A percentile compares a stretch with the other conserved stretches of the same genome.
Conservation (phyloP, 1,139 yeast genomes). For the Taphrina wiesneri region DNA sequence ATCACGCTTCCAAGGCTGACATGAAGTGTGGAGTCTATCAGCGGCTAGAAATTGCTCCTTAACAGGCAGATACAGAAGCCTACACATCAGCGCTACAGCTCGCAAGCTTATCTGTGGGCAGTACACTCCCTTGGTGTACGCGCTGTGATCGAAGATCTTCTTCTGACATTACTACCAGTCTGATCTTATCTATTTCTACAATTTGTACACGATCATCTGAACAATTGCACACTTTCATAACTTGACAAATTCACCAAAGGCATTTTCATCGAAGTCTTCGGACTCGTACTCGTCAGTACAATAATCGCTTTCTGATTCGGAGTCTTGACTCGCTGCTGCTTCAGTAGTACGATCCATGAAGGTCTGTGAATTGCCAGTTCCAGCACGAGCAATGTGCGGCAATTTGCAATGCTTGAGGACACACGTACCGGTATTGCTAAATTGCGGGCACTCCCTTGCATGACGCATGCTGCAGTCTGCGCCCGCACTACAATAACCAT, state of each 20-base stretch:
- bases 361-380: background rate
- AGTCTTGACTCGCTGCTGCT: background rate
- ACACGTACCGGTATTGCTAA: slow-evolving; percentile 61
- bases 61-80: too few species aligned
- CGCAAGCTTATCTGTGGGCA: background rate
- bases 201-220: background rate
- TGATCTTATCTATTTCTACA: background rate
- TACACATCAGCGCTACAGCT: background rate
- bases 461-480: slow-evolving; percentile 60
- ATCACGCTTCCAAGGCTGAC: too few species aligned
- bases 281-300: slow-evolving; percentile 23
- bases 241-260: slow-evolving; percentile 20
- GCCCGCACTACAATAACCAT: slow-evolving; percentile 71
- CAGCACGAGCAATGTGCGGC: slow-evolving; percentile 34
- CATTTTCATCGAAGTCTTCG: slow-evolving; percentile 29
- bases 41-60: background rate
- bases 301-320: background rate
- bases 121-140: background rate
- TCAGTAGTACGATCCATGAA: background rate
- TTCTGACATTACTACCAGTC: background rate
- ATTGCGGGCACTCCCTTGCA: slow-evolving; percentile 68
- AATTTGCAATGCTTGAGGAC: slow-evolving; percentile 41
- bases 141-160: background rate
- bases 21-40: background rate
- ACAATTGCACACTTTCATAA: background rate